Base-by-base conservation (phyloP, 495 filamentous ascomycete genomes). In the Viridothelium virens region DNA sequence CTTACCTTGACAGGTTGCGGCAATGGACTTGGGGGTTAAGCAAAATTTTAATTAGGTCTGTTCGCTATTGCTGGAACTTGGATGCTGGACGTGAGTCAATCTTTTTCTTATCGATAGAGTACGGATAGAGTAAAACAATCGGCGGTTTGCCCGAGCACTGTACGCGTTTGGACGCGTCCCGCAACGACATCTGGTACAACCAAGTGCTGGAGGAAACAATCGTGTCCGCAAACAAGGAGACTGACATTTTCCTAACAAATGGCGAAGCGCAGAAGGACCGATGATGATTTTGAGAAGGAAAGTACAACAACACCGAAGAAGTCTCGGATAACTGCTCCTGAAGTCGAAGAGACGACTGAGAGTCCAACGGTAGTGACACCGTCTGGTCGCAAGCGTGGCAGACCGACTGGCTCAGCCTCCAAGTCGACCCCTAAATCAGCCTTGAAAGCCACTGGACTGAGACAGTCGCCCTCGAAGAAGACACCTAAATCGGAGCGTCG, bases 401-500 rank as follows among this genome's bases (percentile, higher is more conserved):
- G 47, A 18, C 63, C 18, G 4, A 2, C 39, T 36, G 53, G 63
- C 0, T 65, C 47, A 34, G 11, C 47, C n/a, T n/a, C 44, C 14
- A 48, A 38, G 16, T 12, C 7, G 0, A 41, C 47, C 6, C 34
- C 18, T 1, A 34, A 39, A 14, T 59, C 53, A n/a, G 53, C 53
- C 18, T 36, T 59, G 31, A 59, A 59, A 36, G 2, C 53, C 7
- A 61, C 59, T 61, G 64, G 48, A 6, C 14, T 25, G 16, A 10
- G 10, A 25, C 25, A 61, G 12, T 33, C 31, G 5, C 37, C 38
- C 33, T 34, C 48, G 7, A 66, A 12, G 14, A 25, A 31, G 18
- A 66, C 64, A 7, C 64, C 64, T 2, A 59, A 47, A 36, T 61
- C 64, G 12, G 47, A 61, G 34, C 64, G 64, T 18, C 53, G 56